These are phyloP conservation scores for Fagopyrum homotropicum DNA, from an alignment of 148 eudicot genomes.

Conservation along the genomic window DNA sequence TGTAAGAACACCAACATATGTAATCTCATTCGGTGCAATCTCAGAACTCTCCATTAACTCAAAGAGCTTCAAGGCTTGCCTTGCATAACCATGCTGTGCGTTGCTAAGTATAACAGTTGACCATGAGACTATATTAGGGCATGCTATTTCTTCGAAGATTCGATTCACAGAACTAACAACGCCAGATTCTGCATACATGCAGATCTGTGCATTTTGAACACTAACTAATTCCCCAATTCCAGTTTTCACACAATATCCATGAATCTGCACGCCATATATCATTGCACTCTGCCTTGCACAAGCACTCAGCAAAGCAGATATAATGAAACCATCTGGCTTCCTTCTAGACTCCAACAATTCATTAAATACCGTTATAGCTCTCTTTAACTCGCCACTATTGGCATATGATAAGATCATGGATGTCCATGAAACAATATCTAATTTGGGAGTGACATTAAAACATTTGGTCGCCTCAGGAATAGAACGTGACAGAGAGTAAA, in stretches of 20 bases:
- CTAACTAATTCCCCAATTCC: slow-evolving; percentile 13
- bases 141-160: slow-evolving; percentile 44
- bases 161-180: slow-evolving; percentile 36
- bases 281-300: slow-evolving; percentile 46
- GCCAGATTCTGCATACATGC: slow-evolving; percentile 60
- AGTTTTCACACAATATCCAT: slow-evolving; percentile 27
- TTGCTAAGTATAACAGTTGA: slow-evolving; percentile 49
- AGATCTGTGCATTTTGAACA: slow-evolving; percentile 33
- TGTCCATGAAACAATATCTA: slow-evolving; percentile 48
- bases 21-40: slow-evolving; percentile 24
- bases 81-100: slow-evolving; percentile 22
- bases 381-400: slow-evolving; percentile 37
- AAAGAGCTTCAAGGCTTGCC: slow-evolving; percentile 20
- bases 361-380: slow-evolving; percentile 43
- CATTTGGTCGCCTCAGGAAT: slow-evolving; percentile 16
- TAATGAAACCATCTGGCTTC: slow-evolving; percentile 56
- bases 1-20: slow-evolving; percentile 29
- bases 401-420: slow-evolving; percentile 52
- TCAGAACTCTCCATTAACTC: slow-evolving; percentile 18
- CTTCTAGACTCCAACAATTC: slow-evolving; percentile 41
- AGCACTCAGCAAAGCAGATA: slow-evolving; percentile 41
- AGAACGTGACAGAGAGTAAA: slow-evolving; percentile 18
- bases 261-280: slow-evolving; percentile 34
- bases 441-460: slow-evolving; percentile 19
- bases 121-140: slow-evolving; percentile 50